Evolutionary conservation across 495 filamentous ascomycete species (phyloP).

Genomic region (Saxophila tyrrhenica): DNA sequence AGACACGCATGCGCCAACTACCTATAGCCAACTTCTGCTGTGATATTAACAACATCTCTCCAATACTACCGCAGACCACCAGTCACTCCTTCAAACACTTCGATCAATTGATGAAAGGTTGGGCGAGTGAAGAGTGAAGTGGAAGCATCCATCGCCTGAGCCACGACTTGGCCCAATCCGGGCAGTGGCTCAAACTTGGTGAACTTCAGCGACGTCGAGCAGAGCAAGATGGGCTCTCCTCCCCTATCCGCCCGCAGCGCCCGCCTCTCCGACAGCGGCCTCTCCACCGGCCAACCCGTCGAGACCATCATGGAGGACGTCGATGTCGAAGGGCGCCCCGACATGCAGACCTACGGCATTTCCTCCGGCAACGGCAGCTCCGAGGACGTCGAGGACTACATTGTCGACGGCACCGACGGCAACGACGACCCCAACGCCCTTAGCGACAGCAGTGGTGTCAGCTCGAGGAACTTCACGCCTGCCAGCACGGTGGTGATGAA

Average conservation of each 20-base stretch:
- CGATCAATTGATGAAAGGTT: background rate
- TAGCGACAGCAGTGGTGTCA: conserved; percentile 3
- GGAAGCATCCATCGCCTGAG: background rate
- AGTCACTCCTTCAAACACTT: background rate
- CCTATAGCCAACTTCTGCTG: background rate
- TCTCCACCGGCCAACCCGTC: background rate
- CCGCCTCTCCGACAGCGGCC: conserved; percentile 1
- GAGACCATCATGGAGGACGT: conserved; percentile 17
- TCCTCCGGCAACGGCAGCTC: conserved; percentile 3
- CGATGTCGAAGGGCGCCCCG: conserved; percentile 7
- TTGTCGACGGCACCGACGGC: background rate
- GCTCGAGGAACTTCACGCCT: conserved; percentile 1
- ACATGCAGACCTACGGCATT: conserved; percentile 20
- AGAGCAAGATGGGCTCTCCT: background rate
- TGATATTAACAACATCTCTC: background rate
- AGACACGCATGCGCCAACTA: too few relatives aligned
- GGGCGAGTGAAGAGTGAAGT: background rate
- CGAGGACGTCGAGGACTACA: background rate
- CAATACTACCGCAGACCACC: background rate
- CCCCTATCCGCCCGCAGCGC: background rate
- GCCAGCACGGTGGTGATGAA: background rate
- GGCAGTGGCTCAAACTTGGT: background rate
- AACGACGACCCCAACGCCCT: background rate
- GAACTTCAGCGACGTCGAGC: background rate
- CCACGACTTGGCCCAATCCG: background rate